Evolutionary conservation across 176 grass and related monocot genomes (phyloP).

Genomic region (Microstegium vimineum): DNA sequence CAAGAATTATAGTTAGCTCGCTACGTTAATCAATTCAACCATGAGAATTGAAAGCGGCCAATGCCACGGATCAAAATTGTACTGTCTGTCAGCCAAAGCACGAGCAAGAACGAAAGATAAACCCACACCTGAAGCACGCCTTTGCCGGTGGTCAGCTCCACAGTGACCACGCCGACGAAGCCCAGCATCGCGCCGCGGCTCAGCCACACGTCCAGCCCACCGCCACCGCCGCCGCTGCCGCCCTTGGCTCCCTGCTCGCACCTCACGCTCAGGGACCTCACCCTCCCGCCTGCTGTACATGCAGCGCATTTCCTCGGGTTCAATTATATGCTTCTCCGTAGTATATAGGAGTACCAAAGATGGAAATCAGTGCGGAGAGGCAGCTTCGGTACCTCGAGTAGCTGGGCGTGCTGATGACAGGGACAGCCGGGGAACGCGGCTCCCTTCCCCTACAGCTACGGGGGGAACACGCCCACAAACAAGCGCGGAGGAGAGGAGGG

Average conservation of each 20-base stretch:
- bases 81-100: no score
- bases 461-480: neutral
- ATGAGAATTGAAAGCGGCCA: no score
- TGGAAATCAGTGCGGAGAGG: neutral
- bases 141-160: constrained; percentile 73
- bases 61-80: no score
- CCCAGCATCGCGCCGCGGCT: constrained; percentile 75
- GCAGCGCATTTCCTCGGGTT: neutral
- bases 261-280: constrained; percentile 38
- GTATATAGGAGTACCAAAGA: neutral
- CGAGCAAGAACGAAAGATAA: neutral
- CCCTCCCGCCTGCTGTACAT: constrained; percentile 1
- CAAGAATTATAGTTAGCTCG: neutral
- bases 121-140: constrained; percentile 55
- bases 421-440: neutral
- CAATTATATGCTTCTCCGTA: no score
- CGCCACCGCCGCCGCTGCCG: no score
- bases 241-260: constrained; percentile 65
- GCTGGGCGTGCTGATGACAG: neutral
- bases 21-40: no score
- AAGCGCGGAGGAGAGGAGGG: constrained; percentile 3
- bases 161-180: constrained; percentile 45
- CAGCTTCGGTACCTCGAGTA: neutral
- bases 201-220: constrained; percentile 66
- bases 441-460: neutral